Base-by-base conservation (phyloP, 768 basidiomycete species). In the Pisolithus tinctorius region DNA sequence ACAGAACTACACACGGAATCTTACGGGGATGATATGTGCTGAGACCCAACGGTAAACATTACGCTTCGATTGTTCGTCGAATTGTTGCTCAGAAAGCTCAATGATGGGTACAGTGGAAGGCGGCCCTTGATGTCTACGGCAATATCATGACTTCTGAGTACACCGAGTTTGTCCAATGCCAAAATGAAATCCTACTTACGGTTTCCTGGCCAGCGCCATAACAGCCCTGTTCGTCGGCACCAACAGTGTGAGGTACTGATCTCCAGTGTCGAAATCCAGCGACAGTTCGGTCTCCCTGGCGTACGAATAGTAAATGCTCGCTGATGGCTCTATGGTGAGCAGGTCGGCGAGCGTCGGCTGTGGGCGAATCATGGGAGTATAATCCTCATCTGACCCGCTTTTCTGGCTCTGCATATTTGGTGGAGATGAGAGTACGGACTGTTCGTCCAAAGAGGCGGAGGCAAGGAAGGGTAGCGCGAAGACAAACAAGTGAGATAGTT, bases 151-250 rank as follows among this genome's bases (percentile, higher is more conserved):
- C 14, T 13, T 11, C 11, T 34, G 11, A 34, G 11, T 13, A 14
- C 34, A 34, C 14, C 25, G 27, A 48, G 45, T 43, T 11, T 13
- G n/a, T 13, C 47, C 30, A 39, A 17, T 10, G 25, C 6, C 17
- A 6, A 16, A 9, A 25, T 36, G 4, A 49, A n/a, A 10, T 7
- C 4, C 47, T 31, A 74, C 87, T 69, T 68, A 93, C 88, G 92
- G 92, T 68, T 93, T 93, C 60, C 82, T 71, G 3, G 82, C 65
- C 48, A 93, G 70, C 4, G 83, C 83, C 80, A 92, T 89, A 14
- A 93, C 81, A 8, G 90, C 92, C 65, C 85, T 88, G 67, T 95
- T 93, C 25, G 86, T 88, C 0, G 92, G 92, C 4, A 84, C 90
- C 40, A 95, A 75, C 9, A 94, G 48, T 0, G 90, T 90, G 49